phyloP scores from a whole-genome alignment of 1,139 yeast species.

The Sugiyamaella japonica region DNA sequence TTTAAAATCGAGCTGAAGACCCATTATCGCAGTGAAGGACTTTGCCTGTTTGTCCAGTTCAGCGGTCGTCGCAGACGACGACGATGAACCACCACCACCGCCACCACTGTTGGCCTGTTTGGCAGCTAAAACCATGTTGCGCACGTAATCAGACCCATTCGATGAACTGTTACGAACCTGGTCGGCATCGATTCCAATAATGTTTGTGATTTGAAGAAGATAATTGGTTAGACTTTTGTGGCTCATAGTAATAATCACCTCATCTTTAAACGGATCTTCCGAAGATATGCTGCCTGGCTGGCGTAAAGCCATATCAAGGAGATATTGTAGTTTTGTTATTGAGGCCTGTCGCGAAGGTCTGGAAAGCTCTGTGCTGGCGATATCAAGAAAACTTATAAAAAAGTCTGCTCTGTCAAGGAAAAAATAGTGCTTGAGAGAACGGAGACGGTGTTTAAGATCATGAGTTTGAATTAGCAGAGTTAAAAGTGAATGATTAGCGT shows the following conservation, averaged over 20 bases:
- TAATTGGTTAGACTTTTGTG: constrained; percentile 50
- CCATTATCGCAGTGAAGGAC: constrained; percentile 48
- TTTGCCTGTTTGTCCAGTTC: constrained; percentile 21
- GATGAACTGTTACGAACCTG: constrained; percentile 22
- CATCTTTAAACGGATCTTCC: constrained; percentile 43
- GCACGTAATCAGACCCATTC: constrained; percentile 18
- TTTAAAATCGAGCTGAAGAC: constrained; percentile 62
- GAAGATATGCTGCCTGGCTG: constrained; percentile 45
- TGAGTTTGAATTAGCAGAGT: constrained; percentile 63
- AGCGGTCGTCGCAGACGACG: constrained; percentile 15
- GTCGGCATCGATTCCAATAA: constrained; percentile 60
- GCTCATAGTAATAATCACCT: constrained; percentile 37
- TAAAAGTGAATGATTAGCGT: constrained; percentile 67
- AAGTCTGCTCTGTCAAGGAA: constrained; percentile 58
- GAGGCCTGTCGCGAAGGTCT: constrained; percentile 44
- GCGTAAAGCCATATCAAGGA: constrained; percentile 43
- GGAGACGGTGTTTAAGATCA: constrained; percentile 45
- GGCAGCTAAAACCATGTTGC: constrained; percentile 22
- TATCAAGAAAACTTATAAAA: constrained; percentile 48
- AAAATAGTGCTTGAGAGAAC: constrained; percentile 51
- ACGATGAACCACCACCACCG: constrained; percentile 6
- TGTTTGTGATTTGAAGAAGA: constrained; percentile 62
- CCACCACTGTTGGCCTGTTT: neutral
- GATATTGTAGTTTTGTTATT: constrained; percentile 43
- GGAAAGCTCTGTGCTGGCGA: constrained; percentile 45